phyloP scores from a whole-genome alignment of 2,329 filamentous ascomycete genomes.

The Penicillium corylophilum region DNA sequence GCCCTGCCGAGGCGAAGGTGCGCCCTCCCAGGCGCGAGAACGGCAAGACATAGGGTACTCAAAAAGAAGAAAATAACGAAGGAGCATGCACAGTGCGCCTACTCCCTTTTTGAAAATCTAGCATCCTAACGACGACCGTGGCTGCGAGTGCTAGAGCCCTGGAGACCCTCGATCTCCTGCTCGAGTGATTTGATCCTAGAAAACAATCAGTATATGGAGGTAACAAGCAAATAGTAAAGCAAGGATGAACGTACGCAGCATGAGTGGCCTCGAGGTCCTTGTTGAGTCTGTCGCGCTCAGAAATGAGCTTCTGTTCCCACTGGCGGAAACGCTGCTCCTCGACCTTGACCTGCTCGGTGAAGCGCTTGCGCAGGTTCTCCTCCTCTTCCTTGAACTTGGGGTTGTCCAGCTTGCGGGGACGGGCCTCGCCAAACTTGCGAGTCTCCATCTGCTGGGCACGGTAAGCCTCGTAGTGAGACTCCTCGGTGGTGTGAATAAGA shows the following conservation, averaged over 20 bases:
- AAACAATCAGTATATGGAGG: slow-evolving; percentile 25
- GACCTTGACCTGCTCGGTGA: slow-evolving; percentile 99
- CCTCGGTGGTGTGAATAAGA: slow-evolving; percentile 98
- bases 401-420: slow-evolving; percentile 97
- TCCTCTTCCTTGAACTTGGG: slow-evolving; percentile 99
- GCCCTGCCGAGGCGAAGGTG: slow-evolving; percentile 29
- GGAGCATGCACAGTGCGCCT: slow-evolving; percentile 27
- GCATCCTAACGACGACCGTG: slow-evolving; percentile 77
- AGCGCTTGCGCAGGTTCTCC: slow-evolving; percentile 95
- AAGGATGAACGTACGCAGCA: slow-evolving; percentile 57
- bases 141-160: slow-evolving; percentile 85
- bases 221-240: neutral
- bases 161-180: slow-evolving; percentile 87
- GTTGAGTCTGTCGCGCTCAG: slow-evolving; percentile 97
- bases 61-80: slow-evolving; percentile 34
- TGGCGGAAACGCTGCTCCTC: slow-evolving; percentile 98
- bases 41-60: slow-evolving; percentile 37
- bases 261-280: slow-evolving; percentile 99
- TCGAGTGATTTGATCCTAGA: slow-evolving; percentile 60
- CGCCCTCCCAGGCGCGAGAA: slow-evolving; percentile 31
- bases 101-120: slow-evolving; percentile 26
- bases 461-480: slow-evolving; percentile 99
- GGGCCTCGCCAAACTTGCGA: slow-evolving; percentile 96
- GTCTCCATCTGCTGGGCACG: slow-evolving; percentile 99
- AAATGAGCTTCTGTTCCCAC: slow-evolving; percentile 99